These are phyloP conservation scores for Dendryphion nanum DNA, from an alignment of 2,329 filamentous ascomycete species.

Conservation along the genomic window DNA sequence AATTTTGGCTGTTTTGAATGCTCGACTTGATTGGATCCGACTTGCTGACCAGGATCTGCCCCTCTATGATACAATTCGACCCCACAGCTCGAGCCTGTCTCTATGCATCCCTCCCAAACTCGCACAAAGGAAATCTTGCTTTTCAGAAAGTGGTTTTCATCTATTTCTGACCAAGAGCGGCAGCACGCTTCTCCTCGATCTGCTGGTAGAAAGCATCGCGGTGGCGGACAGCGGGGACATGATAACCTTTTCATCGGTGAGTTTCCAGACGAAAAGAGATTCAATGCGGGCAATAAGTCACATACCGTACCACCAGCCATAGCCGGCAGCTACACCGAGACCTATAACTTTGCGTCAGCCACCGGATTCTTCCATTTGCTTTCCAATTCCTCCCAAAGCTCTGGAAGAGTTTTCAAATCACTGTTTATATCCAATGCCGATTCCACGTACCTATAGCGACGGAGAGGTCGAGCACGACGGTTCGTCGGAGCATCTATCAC, in stretches of 20 bases:
- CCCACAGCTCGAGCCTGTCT: conserved; percentile 18
- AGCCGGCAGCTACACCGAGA: conserved; percentile 62
- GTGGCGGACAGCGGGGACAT: conserved; percentile 62
- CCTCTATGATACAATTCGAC: conserved; percentile 32
- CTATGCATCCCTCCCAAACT: conserved; percentile 22
- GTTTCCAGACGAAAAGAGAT: conserved; percentile 1
- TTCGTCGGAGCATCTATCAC: conserved; percentile 62
- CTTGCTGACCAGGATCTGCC: conserved; percentile 4
- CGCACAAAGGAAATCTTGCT: conserved; percentile 27
- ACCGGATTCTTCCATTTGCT: too few relatives aligned
- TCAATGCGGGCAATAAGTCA: conserved; percentile 21
- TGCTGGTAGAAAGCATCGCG: conserved; percentile 64
- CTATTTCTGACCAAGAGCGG: conserved; percentile 41
- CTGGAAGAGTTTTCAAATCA: too few relatives aligned
- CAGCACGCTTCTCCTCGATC: conserved; percentile 61
- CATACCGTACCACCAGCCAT: conserved; percentile 67
- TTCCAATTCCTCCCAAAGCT: too few relatives aligned
- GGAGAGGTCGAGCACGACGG: conserved; percentile 65
- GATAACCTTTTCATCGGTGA: too few relatives aligned
- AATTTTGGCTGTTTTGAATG: not conserved
- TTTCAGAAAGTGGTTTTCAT: conserved; percentile 10
- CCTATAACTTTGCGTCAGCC: too few relatives aligned
- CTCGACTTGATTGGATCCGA: conserved; percentile 2
- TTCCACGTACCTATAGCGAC: conserved; percentile 62
- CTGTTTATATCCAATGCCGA: too few relatives aligned